phyloP scores from a whole-genome alignment of 257 asterid genomes.

The Solanum virginianum region DNA sequence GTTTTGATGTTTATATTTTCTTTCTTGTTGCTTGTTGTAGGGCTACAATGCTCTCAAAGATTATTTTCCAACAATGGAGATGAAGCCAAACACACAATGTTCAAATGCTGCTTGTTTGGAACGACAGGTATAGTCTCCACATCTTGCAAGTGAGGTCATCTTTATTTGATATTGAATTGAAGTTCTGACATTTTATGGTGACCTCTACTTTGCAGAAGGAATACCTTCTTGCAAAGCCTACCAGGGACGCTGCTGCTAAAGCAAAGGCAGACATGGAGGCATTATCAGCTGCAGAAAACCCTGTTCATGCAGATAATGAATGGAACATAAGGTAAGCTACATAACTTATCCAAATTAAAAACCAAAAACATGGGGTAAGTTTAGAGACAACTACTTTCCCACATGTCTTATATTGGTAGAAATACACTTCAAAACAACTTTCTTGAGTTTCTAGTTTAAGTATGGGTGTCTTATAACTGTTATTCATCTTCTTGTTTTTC shows the following conservation, averaged over 20 bases:
- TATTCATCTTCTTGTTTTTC: background rate
- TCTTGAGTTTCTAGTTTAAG: background rate
- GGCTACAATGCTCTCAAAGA: conserved; percentile 98
- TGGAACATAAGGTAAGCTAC: conserved; percentile 78
- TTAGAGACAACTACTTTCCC: background rate
- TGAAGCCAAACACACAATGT: conserved; percentile 97
- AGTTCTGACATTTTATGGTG: background rate
- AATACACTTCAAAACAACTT: background rate
- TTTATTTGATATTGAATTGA: background rate
- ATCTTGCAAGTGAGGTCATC: background rate
- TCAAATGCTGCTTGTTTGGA: conserved; percentile 92
- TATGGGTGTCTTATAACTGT: background rate
- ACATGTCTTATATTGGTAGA: background rate
- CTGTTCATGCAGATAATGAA: conserved; percentile 72
- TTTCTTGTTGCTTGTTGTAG: conserved; percentile 22
- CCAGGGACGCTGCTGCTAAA: conserved; percentile 82
- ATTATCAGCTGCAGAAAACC: conserved; percentile 34
- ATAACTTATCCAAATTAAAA: background rate
- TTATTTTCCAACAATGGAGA: conserved; percentile 89
- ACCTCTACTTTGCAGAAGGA: conserved; percentile 45
- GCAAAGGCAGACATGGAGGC: conserved; percentile 58
- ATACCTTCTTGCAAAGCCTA: conserved; percentile 61
- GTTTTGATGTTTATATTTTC: background rate
- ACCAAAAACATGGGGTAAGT: background rate
- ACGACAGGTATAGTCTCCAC: conserved; percentile 55